A percentile compares a stretch with the other conserved stretches of the same genome.
These are phyloP conservation scores for Otatea glauca DNA, from an alignment of 176 grass and related monocot species.

Conservation along the genomic window DNA sequence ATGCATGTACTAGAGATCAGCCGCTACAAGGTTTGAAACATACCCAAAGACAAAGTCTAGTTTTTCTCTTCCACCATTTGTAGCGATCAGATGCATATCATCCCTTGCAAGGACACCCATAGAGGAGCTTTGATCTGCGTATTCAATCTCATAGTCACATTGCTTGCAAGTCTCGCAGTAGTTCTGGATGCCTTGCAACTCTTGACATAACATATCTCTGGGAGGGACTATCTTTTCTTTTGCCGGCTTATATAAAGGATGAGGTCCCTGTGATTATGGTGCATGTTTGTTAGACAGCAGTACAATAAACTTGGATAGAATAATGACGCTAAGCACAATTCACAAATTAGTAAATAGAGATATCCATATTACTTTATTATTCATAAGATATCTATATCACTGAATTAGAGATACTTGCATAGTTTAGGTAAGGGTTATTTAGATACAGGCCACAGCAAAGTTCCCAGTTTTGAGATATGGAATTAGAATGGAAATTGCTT, in stretches of 20 bases:
- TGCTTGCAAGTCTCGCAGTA: slow-evolving; percentile 83
- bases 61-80: slow-evolving; percentile 74
- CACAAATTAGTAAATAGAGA: slow-evolving; percentile 7
- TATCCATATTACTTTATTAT: neutral
- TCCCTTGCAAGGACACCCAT: slow-evolving; percentile 95
- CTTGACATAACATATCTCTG: slow-evolving; percentile 72
- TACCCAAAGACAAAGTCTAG: slow-evolving; percentile 93
- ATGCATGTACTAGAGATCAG: slow-evolving; percentile 14
- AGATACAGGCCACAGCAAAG: no score
- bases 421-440: neutral
- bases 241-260: slow-evolving; percentile 85
- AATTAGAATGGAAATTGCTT: slow-evolving; percentile 35
- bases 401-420: slow-evolving; percentile 23
- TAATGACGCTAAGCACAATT: neutral
- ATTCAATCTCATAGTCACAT: slow-evolving; percentile 99
- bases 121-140: slow-evolving; percentile 92
- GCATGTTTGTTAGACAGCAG: neutral
- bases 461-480: neutral
- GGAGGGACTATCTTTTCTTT: slow-evolving; percentile 90
- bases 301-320: slow-evolving; percentile 21
- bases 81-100: slow-evolving; percentile 72
- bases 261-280: slow-evolving; percentile 63
- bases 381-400: neutral
- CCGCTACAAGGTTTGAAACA: slow-evolving; percentile 25
- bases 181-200: slow-evolving; percentile 84